Base-by-base conservation (phyloP, 78 protist species). In the Dictyostelium discoideum region DNA sequence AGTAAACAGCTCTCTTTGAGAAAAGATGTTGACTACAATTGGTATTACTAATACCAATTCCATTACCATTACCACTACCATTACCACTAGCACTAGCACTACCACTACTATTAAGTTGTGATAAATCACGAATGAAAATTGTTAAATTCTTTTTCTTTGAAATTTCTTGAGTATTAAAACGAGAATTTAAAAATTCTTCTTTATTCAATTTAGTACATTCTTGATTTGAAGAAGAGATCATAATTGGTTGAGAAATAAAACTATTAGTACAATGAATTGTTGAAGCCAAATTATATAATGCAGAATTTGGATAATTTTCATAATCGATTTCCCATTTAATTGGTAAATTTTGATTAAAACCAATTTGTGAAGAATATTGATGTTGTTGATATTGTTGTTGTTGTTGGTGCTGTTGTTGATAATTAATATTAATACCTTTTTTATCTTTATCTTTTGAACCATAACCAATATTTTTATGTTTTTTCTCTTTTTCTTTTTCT, bases 21-120 rank as follows among this genome's bases (percentile, higher is more conserved):
- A 65, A 90, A 32, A 90, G 42, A 42, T 90, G 95, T 63, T 90
- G 95, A 50, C 69, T 65, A n/a, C 95, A 90, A 24, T 78, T 46
- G 1, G 60, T 48, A 18, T 81, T 69, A 11, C 42, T 26, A 60
- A 60, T 60, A 60, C 26, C 69, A 60, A 20, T 8, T 5, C 69
- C 69, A 60, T 60, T 60, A 60, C 69, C 69, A 60, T 26, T 60
- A 69, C 77, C 9, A 11, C 7, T 24, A 1, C 69, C 69, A 60
- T 60, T 60, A 60, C 26, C 69, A 60, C 69, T 60, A 69, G 40
- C 9, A 11, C 37, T 60, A 60, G 10, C 69, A 60, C 69, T 60
- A 69, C 77, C 9, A 11, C 37, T 32, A 32, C 77, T 11, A 26
- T 24, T 26, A 0, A 46, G 20, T 50, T 73, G 74, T 1, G 88